phyloP scores from a whole-genome alignment of 1,284 basidiomycete genomes.

The Papiliotrema laurentii region DNA sequence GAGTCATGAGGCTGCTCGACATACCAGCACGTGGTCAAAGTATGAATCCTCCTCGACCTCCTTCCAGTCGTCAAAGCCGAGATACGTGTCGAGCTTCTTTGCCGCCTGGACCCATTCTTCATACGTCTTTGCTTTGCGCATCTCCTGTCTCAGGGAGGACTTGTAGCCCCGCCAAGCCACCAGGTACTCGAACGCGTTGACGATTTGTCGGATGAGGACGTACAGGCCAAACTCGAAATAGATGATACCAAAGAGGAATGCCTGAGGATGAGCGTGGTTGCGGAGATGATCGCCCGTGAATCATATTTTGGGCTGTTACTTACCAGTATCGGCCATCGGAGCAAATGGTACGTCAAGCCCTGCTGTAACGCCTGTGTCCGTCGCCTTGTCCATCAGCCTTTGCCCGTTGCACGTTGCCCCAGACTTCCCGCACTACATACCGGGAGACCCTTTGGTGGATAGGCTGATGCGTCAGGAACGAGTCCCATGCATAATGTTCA shows the following conservation, averaged over 20 bases:
- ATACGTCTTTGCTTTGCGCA: slow-evolving; percentile 72
- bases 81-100: slow-evolving; percentile 68
- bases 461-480: slow-evolving; percentile 49
- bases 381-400: neutral
- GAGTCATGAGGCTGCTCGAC: slow-evolving; percentile 15
- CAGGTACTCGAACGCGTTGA: slow-evolving; percentile 88
- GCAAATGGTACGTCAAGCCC: slow-evolving; percentile 73
- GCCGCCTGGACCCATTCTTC: slow-evolving; percentile 77
- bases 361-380: slow-evolving; percentile 52
- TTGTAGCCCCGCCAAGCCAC: slow-evolving; percentile 86
- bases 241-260: slow-evolving; percentile 80
- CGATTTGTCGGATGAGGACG: slow-evolving; percentile 80
- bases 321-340: slow-evolving; percentile 86
- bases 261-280: no score
- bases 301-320: slow-evolving; percentile 22
- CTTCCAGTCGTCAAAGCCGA: slow-evolving; percentile 87
- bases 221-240: slow-evolving; percentile 80
- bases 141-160: slow-evolving; percentile 65
- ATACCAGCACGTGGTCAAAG: slow-evolving; percentile 81
- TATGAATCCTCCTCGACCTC: slow-evolving; percentile 72
- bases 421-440: slow-evolving; percentile 14
- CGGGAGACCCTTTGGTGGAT: slow-evolving; percentile 68
- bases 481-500: neutral
- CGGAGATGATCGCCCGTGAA: neutral
- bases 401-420: slow-evolving; percentile 6